Conservation (phyloP, 495 filamentous ascomycete species). For the Aspergillus homomorphus region DNA sequence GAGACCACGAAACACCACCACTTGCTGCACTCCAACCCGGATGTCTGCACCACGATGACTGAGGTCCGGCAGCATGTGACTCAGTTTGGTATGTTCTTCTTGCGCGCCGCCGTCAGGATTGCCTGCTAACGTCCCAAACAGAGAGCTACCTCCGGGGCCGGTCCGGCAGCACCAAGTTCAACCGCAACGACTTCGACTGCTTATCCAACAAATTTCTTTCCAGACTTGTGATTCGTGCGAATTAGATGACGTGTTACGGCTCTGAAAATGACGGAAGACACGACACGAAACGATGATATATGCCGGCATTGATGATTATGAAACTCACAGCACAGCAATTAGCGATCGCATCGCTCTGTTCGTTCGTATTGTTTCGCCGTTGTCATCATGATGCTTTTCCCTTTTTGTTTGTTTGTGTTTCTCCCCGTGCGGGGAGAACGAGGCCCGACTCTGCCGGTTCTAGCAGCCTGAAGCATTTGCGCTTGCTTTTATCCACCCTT, state of each 20-base stretch:
- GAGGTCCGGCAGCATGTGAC: conserved; percentile 85
- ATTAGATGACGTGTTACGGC: conserved; percentile 49
- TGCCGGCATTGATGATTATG: conserved; percentile 30
- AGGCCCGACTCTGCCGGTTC: conserved; percentile 22
- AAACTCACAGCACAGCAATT: conserved; percentile 23
- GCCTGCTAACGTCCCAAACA: conserved; percentile 34
- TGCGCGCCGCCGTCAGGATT: neutral
- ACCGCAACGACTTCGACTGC: conserved; percentile 86
- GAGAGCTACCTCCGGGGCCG: conserved; percentile 60
- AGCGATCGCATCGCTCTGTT: conserved; percentile 22
- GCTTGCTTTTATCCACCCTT: conserved; percentile 26
- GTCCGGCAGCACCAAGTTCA: conserved; percentile 67
- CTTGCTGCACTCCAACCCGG: conserved; percentile 78
- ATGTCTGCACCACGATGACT: conserved; percentile 90
- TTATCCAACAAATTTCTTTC: conserved; percentile 93
- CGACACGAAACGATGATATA: conserved; percentile 27
- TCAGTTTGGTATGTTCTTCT: conserved; percentile 65
- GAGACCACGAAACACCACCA: conserved; percentile 85
- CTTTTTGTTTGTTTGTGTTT: conserved; percentile 16
- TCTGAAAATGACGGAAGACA: conserved; percentile 19
- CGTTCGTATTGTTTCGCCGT: conserved; percentile 17
- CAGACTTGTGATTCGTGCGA: conserved; percentile 89
- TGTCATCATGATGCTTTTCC: conserved; percentile 15
- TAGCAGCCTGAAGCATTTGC: conserved; percentile 25
- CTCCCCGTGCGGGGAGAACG: conserved; percentile 18